Percentiles rank a stretch among this genome's conserved stretches.
phyloP scores from a whole-genome alignment of 1,139 yeast species.

The Blastobotrys arbuscula region DNA sequence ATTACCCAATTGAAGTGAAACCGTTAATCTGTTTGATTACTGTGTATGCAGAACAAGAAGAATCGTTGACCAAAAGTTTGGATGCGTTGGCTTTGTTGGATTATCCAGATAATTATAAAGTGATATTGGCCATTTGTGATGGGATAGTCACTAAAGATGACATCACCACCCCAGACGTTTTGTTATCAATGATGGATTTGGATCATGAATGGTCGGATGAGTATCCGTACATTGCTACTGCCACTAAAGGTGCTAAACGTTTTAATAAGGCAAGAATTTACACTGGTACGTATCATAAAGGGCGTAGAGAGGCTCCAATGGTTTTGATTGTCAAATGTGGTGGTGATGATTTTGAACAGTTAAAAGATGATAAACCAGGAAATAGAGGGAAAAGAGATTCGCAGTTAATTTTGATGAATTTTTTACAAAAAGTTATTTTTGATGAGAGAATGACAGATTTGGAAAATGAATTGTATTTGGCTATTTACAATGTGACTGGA shows the following conservation, averaged over 20 bases:
- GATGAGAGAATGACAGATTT: conserved; percentile 96
- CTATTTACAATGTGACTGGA: conserved; percentile 79
- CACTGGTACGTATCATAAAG: conserved; percentile 68
- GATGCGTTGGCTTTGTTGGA: conserved; percentile 30
- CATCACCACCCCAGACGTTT: conserved; percentile 72
- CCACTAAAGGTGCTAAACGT: conserved; percentile 85
- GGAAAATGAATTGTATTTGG: conserved; percentile 73
- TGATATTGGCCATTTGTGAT: conserved; percentile 32
- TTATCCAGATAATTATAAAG: conserved; percentile 29
- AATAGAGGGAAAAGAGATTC: conserved; percentile 98
- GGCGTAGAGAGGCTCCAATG: conserved; percentile 75
- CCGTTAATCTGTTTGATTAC: conserved; percentile 42
- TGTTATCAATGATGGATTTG: conserved; percentile 73
- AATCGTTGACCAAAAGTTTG: conserved; percentile 29
- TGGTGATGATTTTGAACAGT: conserved; percentile 26
- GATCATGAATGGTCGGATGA: conserved; percentile 60
- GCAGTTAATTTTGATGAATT: conserved; percentile 88
- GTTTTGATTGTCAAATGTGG: conserved; percentile 86
- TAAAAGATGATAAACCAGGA: conserved; percentile 76
- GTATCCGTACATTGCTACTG: conserved; percentile 78
- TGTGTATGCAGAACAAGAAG: conserved; percentile 32
- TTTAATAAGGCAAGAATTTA: conserved; percentile 94
- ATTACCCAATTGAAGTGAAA: conserved; percentile 25
- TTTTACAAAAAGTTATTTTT: conserved; percentile 83
- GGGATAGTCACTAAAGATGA: conserved; percentile 32